Percentiles rank a stretch among this genome's conserved stretches.
Evolutionary conservation across 305 asterid genomes (phyloP).

Genomic region (Nicotiana rustica): DNA sequence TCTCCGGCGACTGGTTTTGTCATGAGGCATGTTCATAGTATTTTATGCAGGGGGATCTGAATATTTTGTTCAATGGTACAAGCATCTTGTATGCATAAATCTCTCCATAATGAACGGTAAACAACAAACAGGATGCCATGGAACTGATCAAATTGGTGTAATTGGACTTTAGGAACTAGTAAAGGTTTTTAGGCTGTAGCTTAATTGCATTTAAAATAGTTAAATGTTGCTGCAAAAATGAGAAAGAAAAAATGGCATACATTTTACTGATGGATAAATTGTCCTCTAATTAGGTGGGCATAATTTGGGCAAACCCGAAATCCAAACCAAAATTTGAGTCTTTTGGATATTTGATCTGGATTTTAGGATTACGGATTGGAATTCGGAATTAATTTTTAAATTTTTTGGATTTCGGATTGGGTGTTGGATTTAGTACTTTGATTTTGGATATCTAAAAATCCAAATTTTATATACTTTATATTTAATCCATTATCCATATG

Average conservation of each 20-base stretch:
- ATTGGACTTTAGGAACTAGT: constrained; percentile 1
- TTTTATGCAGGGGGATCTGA: neutral
- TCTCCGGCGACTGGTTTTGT: constrained; percentile 6
- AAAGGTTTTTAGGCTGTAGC: neutral
- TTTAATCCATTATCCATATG: too few relatives aligned
- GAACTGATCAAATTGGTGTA: neutral
- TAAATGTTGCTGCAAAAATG: neutral
- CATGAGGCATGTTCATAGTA: neutral
- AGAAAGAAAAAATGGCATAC: neutral
- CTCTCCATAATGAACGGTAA: constrained; percentile 10
- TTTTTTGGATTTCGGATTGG: too few relatives aligned
- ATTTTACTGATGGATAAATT: neutral
- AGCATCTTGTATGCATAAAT: neutral
- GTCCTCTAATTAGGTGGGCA: neutral
- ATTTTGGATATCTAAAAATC: too few relatives aligned
- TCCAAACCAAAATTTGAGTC: too few relatives aligned
- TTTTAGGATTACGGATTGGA: too few relatives aligned
- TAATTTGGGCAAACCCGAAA: too few relatives aligned
- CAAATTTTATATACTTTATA: too few relatives aligned
- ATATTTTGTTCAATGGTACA: neutral
- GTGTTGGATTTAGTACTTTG: too few relatives aligned
- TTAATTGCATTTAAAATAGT: neutral
- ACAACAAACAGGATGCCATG: neutral
- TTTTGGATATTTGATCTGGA: too few relatives aligned
- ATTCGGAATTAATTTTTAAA: too few relatives aligned